Evolutionary conservation across 2,329 filamentous ascomycete species (phyloP).

Genomic region (Xylariomycetidae sp.): DNA sequence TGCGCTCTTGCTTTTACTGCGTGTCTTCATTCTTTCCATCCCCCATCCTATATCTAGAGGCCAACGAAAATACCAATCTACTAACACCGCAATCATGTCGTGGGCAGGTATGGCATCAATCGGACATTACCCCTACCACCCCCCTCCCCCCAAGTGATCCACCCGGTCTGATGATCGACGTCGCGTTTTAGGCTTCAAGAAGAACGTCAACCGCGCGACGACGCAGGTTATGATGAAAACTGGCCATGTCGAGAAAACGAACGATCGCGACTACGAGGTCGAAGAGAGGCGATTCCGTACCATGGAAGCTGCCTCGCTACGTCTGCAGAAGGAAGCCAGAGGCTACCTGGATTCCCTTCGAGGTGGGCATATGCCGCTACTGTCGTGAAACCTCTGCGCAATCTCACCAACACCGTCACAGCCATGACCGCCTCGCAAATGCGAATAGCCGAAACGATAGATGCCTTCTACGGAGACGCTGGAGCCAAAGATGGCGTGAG

Average conservation of each 20-base stretch:
- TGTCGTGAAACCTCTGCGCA: not conserved
- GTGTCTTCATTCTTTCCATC: not conserved
- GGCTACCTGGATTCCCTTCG: constrained; percentile 94
- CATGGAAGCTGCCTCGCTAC: constrained; percentile 90
- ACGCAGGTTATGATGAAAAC: constrained; percentile 99
- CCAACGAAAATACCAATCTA: constrained; percentile 3
- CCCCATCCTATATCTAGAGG: not conserved
- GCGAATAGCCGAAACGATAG: constrained; percentile 98
- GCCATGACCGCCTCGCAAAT: constrained; percentile 99
- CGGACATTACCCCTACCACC: not conserved
- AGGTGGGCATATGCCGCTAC: constrained; percentile 45
- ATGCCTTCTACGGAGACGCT: constrained; percentile 96
- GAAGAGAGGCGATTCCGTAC: constrained; percentile 95
- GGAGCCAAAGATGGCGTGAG: constrained; percentile 93
- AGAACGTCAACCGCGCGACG: constrained; percentile 96
- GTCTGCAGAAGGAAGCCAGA: constrained; percentile 95
- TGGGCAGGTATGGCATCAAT: constrained; percentile 55
- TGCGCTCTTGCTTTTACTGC: too few relatives aligned
- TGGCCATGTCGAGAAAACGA: constrained; percentile 96
- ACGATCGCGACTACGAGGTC: constrained; percentile 97
- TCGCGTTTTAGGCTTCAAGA: constrained; percentile 66
- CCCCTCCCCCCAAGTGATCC: not conserved
- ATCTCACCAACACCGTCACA: constrained; percentile 27
- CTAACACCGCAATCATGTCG: constrained; percentile 50
- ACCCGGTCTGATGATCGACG: constrained; percentile 13